Conservation (phyloP, 257 asterid species). For the Henckelia pumila region DNA sequence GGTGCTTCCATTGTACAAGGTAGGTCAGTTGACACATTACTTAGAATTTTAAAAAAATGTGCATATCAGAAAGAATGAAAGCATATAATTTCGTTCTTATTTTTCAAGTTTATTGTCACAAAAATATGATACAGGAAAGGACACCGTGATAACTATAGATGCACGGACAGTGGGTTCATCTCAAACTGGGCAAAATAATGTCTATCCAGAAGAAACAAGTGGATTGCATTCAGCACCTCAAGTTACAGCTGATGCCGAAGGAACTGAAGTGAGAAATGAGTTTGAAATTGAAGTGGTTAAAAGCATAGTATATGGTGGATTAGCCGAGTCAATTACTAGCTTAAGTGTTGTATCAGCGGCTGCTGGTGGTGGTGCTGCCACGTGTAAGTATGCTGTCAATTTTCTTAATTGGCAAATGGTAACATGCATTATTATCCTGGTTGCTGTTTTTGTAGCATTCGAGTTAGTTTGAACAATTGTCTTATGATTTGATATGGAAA, state of each 20-base stretch:
- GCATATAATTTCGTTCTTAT: constrained; percentile 9
- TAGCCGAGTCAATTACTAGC: constrained; percentile 70
- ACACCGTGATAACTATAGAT: constrained; percentile 53
- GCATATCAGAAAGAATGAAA: constrained; percentile 18
- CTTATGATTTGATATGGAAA: background rate
- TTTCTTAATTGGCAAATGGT: background rate
- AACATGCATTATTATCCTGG: background rate
- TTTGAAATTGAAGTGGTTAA: constrained; percentile 59
- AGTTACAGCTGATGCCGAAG: constrained; percentile 29
- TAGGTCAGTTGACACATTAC: constrained; percentile 15
- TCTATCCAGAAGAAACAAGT: constrained; percentile 26
- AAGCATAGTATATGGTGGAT: constrained; percentile 78
- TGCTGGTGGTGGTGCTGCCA: constrained; percentile 66
- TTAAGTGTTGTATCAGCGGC: constrained; percentile 77
- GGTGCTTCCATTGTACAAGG: constrained; percentile 38
- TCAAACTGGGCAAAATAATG: constrained; percentile 23
- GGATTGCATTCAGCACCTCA: constrained; percentile 30
- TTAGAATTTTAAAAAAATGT: constrained; percentile 19
- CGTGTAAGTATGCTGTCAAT: constrained; percentile 52
- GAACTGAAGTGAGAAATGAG: constrained; percentile 37
- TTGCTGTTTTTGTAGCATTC: background rate
- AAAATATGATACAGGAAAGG: constrained; percentile 50
- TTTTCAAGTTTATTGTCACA: constrained; percentile 12
- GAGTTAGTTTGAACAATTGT: background rate
- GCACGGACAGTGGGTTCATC: constrained; percentile 29